Percentiles rank a stretch among this genome's conserved stretches.
Evolutionary conservation across 2,329 filamentous ascomycete genomes (phyloP).

Genomic region (Xylariales sp.): DNA sequence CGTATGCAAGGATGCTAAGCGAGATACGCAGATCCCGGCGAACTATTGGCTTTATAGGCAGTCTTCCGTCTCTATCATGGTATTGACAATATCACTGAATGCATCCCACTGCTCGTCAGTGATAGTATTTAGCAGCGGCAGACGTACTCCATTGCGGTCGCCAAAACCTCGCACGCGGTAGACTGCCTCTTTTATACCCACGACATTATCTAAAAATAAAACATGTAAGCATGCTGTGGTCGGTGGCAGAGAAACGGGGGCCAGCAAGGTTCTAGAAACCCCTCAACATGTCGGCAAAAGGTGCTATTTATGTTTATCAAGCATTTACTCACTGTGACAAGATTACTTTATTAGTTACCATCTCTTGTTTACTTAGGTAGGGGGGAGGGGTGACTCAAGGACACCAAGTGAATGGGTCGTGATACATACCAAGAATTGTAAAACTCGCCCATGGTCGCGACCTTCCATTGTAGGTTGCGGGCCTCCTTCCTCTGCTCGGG

Average conservation of each 20-base stretch:
- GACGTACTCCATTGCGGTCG: constrained; percentile 34
- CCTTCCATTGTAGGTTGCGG: constrained; percentile 66
- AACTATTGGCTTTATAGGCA: constrained; percentile 34
- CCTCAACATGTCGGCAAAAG: background rate
- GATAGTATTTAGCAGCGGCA: constrained; percentile 36
- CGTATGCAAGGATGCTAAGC: constrained; percentile 34
- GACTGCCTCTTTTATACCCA: constrained; percentile 38
- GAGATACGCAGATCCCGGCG: constrained; percentile 32
- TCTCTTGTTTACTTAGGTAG: background rate
- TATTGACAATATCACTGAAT: constrained; percentile 34
- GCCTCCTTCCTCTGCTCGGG: constrained; percentile 62
- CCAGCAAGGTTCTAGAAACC: background rate
- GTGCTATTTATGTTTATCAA: constrained; percentile 8
- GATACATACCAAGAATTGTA: constrained; percentile 35
- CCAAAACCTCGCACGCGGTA: constrained; percentile 37
- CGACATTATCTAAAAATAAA: constrained; percentile 30
- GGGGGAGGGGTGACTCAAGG: background rate
- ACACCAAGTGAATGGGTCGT: background rate
- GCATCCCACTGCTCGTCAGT: constrained; percentile 36
- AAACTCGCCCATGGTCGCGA: constrained; percentile 36
- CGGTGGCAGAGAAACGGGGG: background rate
- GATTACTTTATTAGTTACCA: constrained; percentile 10
- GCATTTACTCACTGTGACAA: constrained; percentile 26
- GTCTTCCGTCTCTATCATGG: constrained; percentile 37
- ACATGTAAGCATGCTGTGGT: constrained; percentile 23